A percentile compares a stretch with the other conserved stretches of the same genome.
Conservation (phyloP, 2,329 filamentous ascomycete species). For the Seiridium unicorne region DNA sequence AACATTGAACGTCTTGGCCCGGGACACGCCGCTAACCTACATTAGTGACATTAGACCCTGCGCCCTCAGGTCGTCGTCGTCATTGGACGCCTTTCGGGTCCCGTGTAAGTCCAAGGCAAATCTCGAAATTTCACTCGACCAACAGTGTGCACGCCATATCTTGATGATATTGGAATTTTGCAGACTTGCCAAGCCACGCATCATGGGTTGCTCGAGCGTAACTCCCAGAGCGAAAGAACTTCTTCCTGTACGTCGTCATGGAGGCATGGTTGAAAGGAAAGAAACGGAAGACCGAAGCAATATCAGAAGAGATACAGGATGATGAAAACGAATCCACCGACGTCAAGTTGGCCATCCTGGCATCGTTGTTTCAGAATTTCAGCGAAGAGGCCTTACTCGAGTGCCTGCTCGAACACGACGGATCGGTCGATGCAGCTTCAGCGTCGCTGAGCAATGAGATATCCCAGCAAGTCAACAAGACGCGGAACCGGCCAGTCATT, state of each 20-base stretch:
- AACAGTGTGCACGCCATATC: not conserved
- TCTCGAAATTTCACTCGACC: not conserved
- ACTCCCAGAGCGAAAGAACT: not conserved
- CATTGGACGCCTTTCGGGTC: not conserved
- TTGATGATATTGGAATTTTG: no score
- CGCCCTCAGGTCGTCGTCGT: not conserved
- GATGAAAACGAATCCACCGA: conserved; percentile 77
- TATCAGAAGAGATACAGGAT: conserved; percentile 12
- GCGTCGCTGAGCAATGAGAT: conserved; percentile 44
- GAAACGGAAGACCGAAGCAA: conserved; percentile 46
- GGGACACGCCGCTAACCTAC: not conserved
- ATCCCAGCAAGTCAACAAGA: conserved; percentile 30
- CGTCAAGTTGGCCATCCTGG: conserved; percentile 79
- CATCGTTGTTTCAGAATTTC: conserved; percentile 68
- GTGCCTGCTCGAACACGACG: conserved; percentile 72
- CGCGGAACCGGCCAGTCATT: conserved; percentile 27
- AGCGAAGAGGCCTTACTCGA: conserved; percentile 73
- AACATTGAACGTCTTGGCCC: no score
- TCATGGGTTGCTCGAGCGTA: not conserved
- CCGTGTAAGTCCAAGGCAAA: not conserved
- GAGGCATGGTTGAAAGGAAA: conserved; percentile 54
- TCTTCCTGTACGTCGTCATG: conserved; percentile 37
- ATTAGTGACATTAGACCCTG: not conserved
- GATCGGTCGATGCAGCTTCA: conserved; percentile 68
- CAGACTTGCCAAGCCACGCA: not conserved